Evolutionary conservation across 179 eudicot genomes (phyloP).

Genomic region (Kewa caespitosa): DNA sequence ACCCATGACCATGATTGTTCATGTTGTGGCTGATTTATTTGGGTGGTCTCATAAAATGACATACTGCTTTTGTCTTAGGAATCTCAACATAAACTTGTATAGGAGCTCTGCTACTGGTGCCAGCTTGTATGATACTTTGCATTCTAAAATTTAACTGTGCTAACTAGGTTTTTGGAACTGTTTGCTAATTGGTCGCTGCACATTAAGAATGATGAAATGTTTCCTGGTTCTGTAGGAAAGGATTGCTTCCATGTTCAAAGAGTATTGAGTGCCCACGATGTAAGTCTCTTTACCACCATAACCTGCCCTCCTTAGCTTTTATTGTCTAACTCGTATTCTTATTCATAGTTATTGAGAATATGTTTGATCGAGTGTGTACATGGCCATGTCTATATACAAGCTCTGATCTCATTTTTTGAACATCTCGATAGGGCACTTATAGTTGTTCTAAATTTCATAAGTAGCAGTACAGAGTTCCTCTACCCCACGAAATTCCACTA

Average conservation of each 20-base stretch:
- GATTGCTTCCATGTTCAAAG: conserved; percentile 54
- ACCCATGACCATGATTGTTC: background rate
- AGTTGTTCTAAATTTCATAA: too few relatives aligned
- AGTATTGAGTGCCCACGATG: conserved; percentile 50
- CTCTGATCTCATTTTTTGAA: too few relatives aligned
- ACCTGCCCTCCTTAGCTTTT: background rate
- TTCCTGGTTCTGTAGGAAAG: conserved; percentile 38
- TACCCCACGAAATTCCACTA: too few relatives aligned
- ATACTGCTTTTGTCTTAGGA: conserved; percentile 37
- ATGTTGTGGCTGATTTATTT: background rate
- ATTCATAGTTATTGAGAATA: too few relatives aligned
- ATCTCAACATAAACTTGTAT: conserved; percentile 57
- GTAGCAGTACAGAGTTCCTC: too few relatives aligned
- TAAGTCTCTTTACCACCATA: conserved; percentile 18
- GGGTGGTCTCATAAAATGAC: conserved; percentile 9
- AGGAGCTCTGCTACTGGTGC: conserved; percentile 50
- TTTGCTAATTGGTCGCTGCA: background rate
- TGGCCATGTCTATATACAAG: too few relatives aligned
- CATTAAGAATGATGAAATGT: conserved; percentile 19
- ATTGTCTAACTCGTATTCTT: too few relatives aligned
- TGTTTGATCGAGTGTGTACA: too few relatives aligned
- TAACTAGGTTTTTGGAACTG: conserved; percentile 11
- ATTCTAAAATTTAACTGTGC: background rate
- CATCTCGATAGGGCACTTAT: too few relatives aligned
- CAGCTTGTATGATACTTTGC: conserved; percentile 41